Conservation (phyloP, 31 red algal genomes). For the Asparagopsis taxiformis region DNA sequence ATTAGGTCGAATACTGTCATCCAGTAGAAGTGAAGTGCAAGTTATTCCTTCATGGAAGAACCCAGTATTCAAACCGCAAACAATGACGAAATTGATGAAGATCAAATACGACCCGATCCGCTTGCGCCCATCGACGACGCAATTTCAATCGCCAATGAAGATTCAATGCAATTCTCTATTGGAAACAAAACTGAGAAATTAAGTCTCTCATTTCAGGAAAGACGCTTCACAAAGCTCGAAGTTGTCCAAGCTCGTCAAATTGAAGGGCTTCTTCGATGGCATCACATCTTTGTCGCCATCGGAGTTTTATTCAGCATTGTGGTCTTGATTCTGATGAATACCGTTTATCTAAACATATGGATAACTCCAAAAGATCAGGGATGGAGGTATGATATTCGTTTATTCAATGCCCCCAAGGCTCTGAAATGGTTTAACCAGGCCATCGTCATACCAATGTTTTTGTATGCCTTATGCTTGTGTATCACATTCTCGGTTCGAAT, state of each 20-base stretch:
- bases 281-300: constrained; percentile 64
- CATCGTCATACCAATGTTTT: constrained; percentile 48
- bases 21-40: no score
- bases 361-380: constrained; percentile 45
- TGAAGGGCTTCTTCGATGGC: constrained; percentile 61
- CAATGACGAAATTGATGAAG: no score
- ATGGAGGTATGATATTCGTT: constrained; percentile 52
- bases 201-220: constrained; percentile 39
- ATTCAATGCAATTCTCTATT: constrained; percentile 37
- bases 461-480: constrained; percentile 48
- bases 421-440: constrained; percentile 67
- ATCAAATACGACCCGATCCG: no score
- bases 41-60: no score
- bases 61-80: no score
- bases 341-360: constrained; percentile 42
- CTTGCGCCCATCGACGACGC: no score
- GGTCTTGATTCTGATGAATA: constrained; percentile 62
- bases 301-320: constrained; percentile 63
- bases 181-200: constrained; percentile 45
- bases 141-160: constrained; percentile 50
- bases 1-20: no score
- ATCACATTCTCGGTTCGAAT: constrained; percentile 62
- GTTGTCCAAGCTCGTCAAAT: constrained; percentile 77
- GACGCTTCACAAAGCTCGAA: constrained; percentile 85
- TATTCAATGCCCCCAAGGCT: constrained; percentile 33